These are phyloP conservation scores for Boletus smithii DNA, from an alignment of 1,284 basidiomycete species.

Conservation along the genomic window DNA sequence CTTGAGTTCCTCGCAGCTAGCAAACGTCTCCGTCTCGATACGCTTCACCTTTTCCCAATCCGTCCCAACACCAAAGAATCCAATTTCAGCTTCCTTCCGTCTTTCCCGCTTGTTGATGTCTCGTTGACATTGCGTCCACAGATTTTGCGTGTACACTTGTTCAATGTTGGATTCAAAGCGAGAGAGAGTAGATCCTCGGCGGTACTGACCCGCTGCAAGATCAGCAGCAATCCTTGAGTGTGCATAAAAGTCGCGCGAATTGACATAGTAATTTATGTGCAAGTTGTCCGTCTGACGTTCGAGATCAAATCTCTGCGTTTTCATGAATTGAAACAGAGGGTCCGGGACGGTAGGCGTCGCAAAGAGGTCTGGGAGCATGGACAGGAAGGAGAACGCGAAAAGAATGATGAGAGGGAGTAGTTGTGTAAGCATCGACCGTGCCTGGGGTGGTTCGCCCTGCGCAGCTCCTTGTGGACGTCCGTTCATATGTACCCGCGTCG, in stretches of 20 bases:
- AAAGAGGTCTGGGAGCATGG: slow-evolving; percentile 80
- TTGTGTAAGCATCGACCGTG: slow-evolving; percentile 75
- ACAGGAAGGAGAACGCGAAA: slow-evolving; percentile 81
- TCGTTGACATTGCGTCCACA: slow-evolving; percentile 69
- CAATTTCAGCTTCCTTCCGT: slow-evolving; percentile 71
- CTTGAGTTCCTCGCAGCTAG: slow-evolving; percentile 74
- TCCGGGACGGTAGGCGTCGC: slow-evolving; percentile 66
- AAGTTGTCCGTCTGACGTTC: slow-evolving; percentile 67
- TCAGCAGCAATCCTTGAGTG: slow-evolving; percentile 77
- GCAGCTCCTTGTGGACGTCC: slow-evolving; percentile 36
- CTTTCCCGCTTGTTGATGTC: slow-evolving; percentile 62
- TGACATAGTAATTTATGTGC: slow-evolving; percentile 84
- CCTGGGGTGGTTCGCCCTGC: slow-evolving; percentile 36
- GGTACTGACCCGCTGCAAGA: slow-evolving; percentile 49
- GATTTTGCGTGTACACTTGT: slow-evolving; percentile 62
- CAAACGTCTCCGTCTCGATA: slow-evolving; percentile 63
- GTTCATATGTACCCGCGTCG: slow-evolving; percentile 50
- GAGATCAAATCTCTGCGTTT: slow-evolving; percentile 55
- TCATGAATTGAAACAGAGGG: slow-evolving; percentile 75
- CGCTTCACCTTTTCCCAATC: slow-evolving; percentile 81
- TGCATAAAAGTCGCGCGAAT: slow-evolving; percentile 70
- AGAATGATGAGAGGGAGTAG: slow-evolving; percentile 85
- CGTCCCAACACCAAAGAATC: slow-evolving; percentile 85
- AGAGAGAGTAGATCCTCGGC: slow-evolving; percentile 35
- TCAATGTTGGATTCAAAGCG: slow-evolving; percentile 73